Evolutionary conservation across 192 early-diverging fungal species (phyloP), one percentile per base, ranked within the genome.

Genomic region (Haplosporangium gracile): DNA sequence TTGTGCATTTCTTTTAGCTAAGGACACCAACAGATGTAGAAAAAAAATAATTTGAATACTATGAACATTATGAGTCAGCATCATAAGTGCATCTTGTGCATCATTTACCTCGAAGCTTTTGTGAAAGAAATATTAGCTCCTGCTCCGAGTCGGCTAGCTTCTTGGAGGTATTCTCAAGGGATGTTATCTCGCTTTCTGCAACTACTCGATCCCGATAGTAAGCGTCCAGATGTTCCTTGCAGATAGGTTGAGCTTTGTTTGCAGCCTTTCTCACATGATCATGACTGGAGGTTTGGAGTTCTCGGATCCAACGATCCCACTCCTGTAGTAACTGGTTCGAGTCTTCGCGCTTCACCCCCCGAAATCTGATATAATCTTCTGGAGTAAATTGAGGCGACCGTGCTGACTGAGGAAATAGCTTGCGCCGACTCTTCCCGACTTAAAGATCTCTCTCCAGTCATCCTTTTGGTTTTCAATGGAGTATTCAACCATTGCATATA

Each of bases 231-330:
- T 78, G 76, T 70, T 78, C 47, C 22, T 18, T 70, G 47, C 45
- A 70, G 29, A 78, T 39, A 70, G 68, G 40, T 26, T 8, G 47
- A 36, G 76, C 76, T 38, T 42, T 24, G 22, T 2, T 55, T 53
- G 76, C 76, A 20, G 76, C 76, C 36, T 49, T 70, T n/a, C 76
- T 78, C 34, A 78, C 68, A 38, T 78, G 65, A 1, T 45, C 43
- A 24, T 71, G 43, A 53, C 5, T 36, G 68, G 68, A 78, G 4
- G 10, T 38, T 78, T 45, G 43, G 49, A 78, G 76, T 16, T 49
- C 49, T 70, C 29, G 76, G 76, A 78, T 78, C 76, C 76, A 78
- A 78, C 76, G 68, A 68, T 78, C 76, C 76, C 76, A 78, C 68
- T 78, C 76, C 26, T 70, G 76, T n/a, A 78, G 9, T 34, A 78